Percentiles rank a stretch among this genome's conserved stretches.
These are phyloP conservation scores for Solanum chacoense DNA, from an alignment of 305 asterid genomes.

Conservation along the genomic window DNA sequence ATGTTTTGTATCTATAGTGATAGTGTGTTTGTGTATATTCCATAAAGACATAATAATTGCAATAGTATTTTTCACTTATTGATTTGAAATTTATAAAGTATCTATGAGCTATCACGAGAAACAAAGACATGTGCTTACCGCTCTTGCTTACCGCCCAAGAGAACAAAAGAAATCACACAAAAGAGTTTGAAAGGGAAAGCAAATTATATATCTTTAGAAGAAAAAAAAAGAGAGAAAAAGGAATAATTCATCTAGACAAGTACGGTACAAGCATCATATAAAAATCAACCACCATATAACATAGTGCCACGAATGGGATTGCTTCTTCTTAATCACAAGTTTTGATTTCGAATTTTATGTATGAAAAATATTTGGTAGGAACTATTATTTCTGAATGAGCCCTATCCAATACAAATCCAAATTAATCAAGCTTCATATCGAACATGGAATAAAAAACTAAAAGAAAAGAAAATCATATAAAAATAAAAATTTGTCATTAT, in stretches of 20 bases:
- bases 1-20: not conserved
- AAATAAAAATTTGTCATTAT: not conserved
- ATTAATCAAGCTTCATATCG: not conserved
- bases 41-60: not conserved
- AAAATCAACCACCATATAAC: not conserved
- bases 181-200: not conserved
- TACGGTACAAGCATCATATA: not conserved
- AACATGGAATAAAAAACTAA: not conserved
- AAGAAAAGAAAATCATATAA: not conserved
- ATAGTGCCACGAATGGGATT: too few relatives aligned
- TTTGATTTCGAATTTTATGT: not conserved
- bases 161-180: not conserved
- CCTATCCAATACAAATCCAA: rapidly evolving
- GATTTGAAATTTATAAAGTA: not conserved
- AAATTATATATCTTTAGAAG: not conserved
- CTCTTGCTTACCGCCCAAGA: not conserved
- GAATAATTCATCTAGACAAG: not conserved
- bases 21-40: not conserved
- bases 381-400: not conserved
- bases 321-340: not conserved
- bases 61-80: not conserved
- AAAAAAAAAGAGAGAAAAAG: not conserved
- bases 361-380: not conserved
- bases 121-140: not conserved
- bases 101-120: not conserved